Evolutionary conservation across 2,329 filamentous ascomycete species (phyloP), one percentile per base, ranked within the genome.

Genomic region (Ophiostoma himal-ulmi): DNA sequence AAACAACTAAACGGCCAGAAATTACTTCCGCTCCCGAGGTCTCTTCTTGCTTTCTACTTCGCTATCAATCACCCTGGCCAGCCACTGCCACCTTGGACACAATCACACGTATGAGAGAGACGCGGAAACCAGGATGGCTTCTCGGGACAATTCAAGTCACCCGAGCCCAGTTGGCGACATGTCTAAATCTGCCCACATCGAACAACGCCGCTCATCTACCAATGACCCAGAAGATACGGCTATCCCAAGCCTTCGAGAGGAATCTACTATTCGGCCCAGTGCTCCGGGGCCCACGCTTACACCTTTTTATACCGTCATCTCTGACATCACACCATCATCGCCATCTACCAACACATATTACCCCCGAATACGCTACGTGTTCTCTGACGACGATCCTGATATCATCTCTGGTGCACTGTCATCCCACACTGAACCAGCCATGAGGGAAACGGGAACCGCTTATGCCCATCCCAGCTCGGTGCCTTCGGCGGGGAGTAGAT

Each of bases 351-450:
- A 91, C 65, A 91, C 92, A 73, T 85, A 92, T 76, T 94, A 98
- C 78, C 95, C 94, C 1, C 88, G 87, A 69, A 88, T 97, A 1
- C 93, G 94, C 81, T 98, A 98, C 81, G 86, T 98, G 76, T 98
- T 99, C 82, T 87, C 88, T 75, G 94, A 98, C 79, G 95, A 98
- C 79, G 93, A 97, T 77, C 86, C 89, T 1, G 91, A 94, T 66
- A 82, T 91, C 64, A 83, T 96, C 52, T 91, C 91, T 1, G 84
- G 88, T 52, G 89, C 91, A 1, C 89, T 79, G 79, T 65, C 20
- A 8, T 22, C 36, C 14, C 20, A 39, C 34, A 20, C 34, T 39
- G 36, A 8, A n/a, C 11, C 34, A 22, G 17, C 20, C 34, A 22
- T 8, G 20, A 36, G n/a, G 13, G 11, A 26, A 30, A 17, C 6